Percentiles rank a stretch among this genome's conserved stretches.
These are phyloP conservation scores for Rosa hybrid DNA, from an alignment of 331 rosid species.

Conservation along the genomic window DNA sequence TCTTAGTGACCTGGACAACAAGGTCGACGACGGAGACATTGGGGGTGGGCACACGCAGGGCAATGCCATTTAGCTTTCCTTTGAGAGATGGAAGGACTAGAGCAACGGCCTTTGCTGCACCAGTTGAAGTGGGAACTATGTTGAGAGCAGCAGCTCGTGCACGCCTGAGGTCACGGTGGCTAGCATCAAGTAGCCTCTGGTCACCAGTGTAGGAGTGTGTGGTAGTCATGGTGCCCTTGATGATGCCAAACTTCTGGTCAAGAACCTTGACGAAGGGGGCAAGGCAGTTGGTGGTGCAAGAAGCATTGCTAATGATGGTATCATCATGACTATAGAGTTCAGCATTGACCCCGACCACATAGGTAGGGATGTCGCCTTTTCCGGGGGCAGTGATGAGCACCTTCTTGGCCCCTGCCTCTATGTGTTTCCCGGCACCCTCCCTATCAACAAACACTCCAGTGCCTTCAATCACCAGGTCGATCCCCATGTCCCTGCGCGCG, in stretches of 20 bases:
- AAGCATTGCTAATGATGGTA: slow-evolving; percentile 92
- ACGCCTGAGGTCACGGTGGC: slow-evolving; percentile 97
- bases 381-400: slow-evolving; percentile 99
- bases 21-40: slow-evolving; percentile 95
- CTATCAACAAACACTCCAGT: slow-evolving; percentile 96
- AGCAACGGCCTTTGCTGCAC: slow-evolving; percentile 99
- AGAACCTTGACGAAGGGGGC: slow-evolving; percentile 99
- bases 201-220: slow-evolving; percentile 99
- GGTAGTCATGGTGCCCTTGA: slow-evolving; percentile 98
- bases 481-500: slow-evolving; percentile 64
- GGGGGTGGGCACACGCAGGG: slow-evolving; percentile 96
- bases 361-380: slow-evolving; percentile 96
- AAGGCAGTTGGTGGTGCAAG: slow-evolving; percentile 99
- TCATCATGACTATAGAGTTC: slow-evolving; percentile 66
- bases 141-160: slow-evolving; percentile 96
- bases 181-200: slow-evolving; percentile 96
- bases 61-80: slow-evolving; percentile 92
- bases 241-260: slow-evolving; percentile 89
- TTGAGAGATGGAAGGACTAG: slow-evolving; percentile 89
- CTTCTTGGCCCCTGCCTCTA: slow-evolving; percentile 94
- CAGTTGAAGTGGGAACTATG: slow-evolving; percentile 96
- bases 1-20: slow-evolving; percentile 88
- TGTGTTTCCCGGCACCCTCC: slow-evolving; percentile 96
- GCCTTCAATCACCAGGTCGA: slow-evolving; percentile 96
- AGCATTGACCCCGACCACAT: slow-evolving; percentile 93